Base-by-base conservation (phyloP, 352 stramenopile genomes). In the Globisporangium mamillatum region DNA sequence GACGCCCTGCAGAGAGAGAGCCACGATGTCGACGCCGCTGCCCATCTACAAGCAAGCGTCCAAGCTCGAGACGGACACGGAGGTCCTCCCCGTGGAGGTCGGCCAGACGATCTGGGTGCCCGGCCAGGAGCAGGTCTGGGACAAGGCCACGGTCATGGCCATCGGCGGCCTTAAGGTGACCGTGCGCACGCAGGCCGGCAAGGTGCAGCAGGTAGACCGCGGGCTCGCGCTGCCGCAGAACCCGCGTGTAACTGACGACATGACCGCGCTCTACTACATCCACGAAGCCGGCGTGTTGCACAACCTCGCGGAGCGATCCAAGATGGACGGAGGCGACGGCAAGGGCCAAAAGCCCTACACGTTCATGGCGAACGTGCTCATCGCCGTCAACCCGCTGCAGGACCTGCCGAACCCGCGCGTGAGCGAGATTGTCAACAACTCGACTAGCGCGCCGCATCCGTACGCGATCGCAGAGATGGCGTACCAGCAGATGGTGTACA, bases 181-280 rank as follows among this genome's bases (percentile, higher is more conserved):
- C 16, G 87, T 96, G 57, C 87, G 85, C 64, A 96, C 88, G 34
- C 76, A 85, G 54, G 84, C 85, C 38, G 86, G 88, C 57, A 96
- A 94, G 70, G 86, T 96, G 58, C 84, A 93, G 77, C 88, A 94
- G 64, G 88, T 96, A 25, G 87, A 96, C 66, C 88, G 88, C 55
- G 70, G 75, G 4, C 76, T 91, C 41, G 82, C 87, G 38, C 70
- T 94, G 55, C 88, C 88, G 50, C 75, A 78, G 56, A 96, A 96
- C 72, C 88, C 88, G 46, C 89, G 89, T 67, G 87, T 94, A 70
- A 84, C 83, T 4, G 87, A 95, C 75, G 92, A 98, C 69, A 98
- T 99, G 92, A 98, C 93, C 20, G 91, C 97, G 73, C 84, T 99
- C 7, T 93, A 95, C 66, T 92, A 98, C 75, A 96, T 99, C 70